Base-by-base conservation (phyloP, 176 grass and related monocot species). In the Miscanthus lutarioriparius region DNA sequence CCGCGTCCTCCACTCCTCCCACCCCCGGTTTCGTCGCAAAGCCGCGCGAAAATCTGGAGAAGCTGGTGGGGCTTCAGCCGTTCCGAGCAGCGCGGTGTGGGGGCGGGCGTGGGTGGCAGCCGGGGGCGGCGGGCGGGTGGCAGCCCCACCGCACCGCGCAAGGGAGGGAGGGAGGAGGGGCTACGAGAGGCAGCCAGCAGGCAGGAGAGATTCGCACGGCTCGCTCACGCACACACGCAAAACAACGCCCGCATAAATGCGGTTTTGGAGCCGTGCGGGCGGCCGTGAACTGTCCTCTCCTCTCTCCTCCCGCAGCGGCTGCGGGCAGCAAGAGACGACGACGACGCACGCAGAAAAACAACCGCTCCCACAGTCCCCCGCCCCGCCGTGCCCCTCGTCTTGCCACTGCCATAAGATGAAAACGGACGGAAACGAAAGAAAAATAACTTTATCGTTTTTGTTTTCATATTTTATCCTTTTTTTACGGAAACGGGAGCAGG, bases 221-320 rank as follows among this genome's bases (percentile, higher is more conserved):
- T 48, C 84, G 80, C 48, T 83, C 75, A 27, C 37, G 80, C 74
- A 9, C 68, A 70, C 80, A 66, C 80, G 85, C 85, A 91, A 83
- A 80, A 87, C 89, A 80, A 81, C 76, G 32, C 63, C 53, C 19
- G 62, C 69, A 10, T 90, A 87, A 91, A 91, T 91, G 85, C 85
- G 70, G 82, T 87, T 90, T 87, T 87, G 89, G 89, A 84, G 80
- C 48, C 58, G 72, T 73, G 78, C 71, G 87, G 72, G 74, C 7
- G 56, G 59, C 37, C n/a, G 58, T 62, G 78, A 53, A 87, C 74
- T 72, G 51, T 74, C 75, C 27, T 47, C 56, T 25, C 56, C 56
- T 61, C 56, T 9, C 53, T 27, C 20, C 61, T 16, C 23, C 54
- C 61, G 7, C 23, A 15, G 36, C 15, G 11, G 27, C 20, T 39